A percentile compares a stretch with the other conserved stretches of the same genome.
Evolutionary conservation across 306 rosid species (phyloP).

Genomic region (barrel medic (Medicago truncatula)): DNA sequence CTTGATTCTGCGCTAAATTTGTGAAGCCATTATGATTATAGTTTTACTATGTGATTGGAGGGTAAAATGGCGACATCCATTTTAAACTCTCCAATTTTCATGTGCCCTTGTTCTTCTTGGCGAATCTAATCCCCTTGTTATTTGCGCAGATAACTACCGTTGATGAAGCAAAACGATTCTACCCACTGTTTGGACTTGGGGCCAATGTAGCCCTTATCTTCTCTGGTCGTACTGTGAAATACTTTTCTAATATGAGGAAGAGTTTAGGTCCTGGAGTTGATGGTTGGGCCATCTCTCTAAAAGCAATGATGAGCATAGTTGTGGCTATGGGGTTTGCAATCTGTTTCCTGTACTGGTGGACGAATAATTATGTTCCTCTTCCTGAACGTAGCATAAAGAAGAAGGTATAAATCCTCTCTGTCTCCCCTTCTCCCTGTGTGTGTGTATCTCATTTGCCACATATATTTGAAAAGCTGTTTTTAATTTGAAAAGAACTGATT

Average conservation of each 20-base stretch:
- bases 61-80: background rate
- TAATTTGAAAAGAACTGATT: background rate
- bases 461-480: background rate
- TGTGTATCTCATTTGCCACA: background rate
- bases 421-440: background rate
- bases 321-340: constrained; percentile 74
- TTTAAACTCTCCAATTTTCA: constrained; percentile 18
- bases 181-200: constrained; percentile 93
- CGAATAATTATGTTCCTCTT: constrained; percentile 74
- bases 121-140: constrained; percentile 22
- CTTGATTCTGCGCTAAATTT: background rate
- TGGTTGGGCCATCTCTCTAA: constrained; percentile 94
- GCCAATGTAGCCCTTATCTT: constrained; percentile 91
- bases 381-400: constrained; percentile 92
- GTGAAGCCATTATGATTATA: background rate
- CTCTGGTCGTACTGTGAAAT: constrained; percentile 93
- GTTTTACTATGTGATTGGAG: background rate
- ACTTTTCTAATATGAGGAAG: constrained; percentile 82
- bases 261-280: constrained; percentile 92
- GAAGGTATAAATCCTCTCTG: constrained; percentile 57
- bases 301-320: constrained; percentile 94
- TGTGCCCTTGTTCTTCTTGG: constrained; percentile 26
- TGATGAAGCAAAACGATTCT: constrained; percentile 90
- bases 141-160: constrained; percentile 78
- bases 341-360: constrained; percentile 94